phyloP scores from a whole-genome alignment of 164 flowering plant genomes.

The Saururus chinensis region DNA sequence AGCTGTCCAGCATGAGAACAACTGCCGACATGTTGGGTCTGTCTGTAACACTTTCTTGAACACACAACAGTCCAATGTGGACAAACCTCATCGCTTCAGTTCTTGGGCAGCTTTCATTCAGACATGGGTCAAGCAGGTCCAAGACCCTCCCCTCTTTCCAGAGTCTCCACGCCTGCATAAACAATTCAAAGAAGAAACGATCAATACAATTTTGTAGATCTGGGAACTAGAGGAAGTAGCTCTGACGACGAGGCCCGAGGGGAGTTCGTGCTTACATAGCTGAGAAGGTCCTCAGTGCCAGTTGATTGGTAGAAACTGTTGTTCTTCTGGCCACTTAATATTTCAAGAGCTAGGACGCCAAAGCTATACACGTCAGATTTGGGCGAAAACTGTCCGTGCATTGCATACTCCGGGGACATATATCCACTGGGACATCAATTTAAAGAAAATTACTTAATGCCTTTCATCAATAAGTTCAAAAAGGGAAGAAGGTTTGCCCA shows the following conservation, averaged over 20 bases:
- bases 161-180: constrained; percentile 16
- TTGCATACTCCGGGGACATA: constrained; percentile 6
- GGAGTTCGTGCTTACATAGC: not conserved
- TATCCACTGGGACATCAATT: not conserved
- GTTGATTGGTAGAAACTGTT: not conserved
- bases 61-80: constrained; percentile 23
- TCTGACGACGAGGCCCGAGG: not conserved
- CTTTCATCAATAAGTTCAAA: not conserved
- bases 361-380: constrained; percentile 6
- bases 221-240: not conserved
- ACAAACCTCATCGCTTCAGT: constrained; percentile 19
- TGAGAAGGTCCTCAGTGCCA: not conserved
- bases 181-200: not conserved
- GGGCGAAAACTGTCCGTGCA: constrained; percentile 4
- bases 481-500: not conserved
- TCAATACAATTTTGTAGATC: not conserved
- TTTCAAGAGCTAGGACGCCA: constrained; percentile 1
- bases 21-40: constrained; percentile 24
- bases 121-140: constrained; percentile 9
- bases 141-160: constrained; percentile 10
- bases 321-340: not conserved
- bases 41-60: constrained; percentile 13
- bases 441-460: not conserved
- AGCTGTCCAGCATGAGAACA: constrained; percentile 13
- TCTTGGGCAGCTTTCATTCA: not conserved